A percentile compares a stretch with the other conserved stretches of the same genome.
phyloP scores from a whole-genome alignment of 148 eudicot species.

The Vaccinium myrtillus region DNA sequence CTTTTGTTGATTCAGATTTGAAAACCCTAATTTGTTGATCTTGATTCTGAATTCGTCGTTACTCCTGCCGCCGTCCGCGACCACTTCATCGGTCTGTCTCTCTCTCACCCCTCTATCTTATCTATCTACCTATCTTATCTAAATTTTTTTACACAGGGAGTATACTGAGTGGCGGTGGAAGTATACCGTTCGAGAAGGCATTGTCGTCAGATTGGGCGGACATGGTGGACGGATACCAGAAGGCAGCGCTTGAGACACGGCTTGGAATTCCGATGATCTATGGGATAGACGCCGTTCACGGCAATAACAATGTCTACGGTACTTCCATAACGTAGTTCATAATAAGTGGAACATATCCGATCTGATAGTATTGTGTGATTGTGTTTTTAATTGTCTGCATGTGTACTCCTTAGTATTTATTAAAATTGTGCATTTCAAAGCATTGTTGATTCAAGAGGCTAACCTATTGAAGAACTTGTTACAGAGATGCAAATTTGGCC shows the following conservation, averaged over 20 bases:
- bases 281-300: conserved; percentile 89
- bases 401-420: not conserved
- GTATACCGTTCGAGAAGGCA: conserved; percentile 58
- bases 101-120: conserved; percentile 3
- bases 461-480: conserved; percentile 19
- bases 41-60: too few species aligned
- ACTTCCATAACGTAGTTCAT: conserved; percentile 16
- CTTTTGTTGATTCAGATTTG: too few species aligned
- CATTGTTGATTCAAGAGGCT: not conserved
- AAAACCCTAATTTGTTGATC: too few species aligned
- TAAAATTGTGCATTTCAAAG: not conserved
- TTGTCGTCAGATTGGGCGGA: conserved; percentile 79
- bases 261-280: conserved; percentile 88
- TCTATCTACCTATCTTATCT: not conserved
- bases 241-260: conserved; percentile 60
- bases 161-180: conserved; percentile 70
- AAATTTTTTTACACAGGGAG: conserved; percentile 48
- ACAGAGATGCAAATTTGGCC: conserved; percentile 84
- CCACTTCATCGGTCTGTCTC: conserved; percentile 23
- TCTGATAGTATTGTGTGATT: not conserved
- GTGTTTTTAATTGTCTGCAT: not conserved
- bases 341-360: not conserved
- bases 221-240: conserved; percentile 78
- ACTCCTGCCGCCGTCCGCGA: conserved; percentile 50
- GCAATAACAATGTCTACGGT: conserved; percentile 80